These are phyloP conservation scores for Trichoderma polysporum DNA, from an alignment of 2,329 filamentous ascomycete genomes.

Conservation along the genomic window DNA sequence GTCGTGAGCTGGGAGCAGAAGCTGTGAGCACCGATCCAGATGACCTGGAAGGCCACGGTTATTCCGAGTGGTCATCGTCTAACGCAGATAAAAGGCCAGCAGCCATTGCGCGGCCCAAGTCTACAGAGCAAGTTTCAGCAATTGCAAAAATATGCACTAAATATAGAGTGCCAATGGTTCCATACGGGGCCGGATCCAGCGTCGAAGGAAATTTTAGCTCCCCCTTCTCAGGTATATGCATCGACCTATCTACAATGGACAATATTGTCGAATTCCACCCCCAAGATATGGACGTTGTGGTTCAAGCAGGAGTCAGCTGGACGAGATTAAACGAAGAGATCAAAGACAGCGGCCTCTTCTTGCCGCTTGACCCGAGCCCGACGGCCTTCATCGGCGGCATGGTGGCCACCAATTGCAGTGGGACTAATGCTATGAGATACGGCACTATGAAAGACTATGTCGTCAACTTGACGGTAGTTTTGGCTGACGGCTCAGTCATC, in stretches of 20 bases:
- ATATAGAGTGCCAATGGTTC: constrained; percentile 67
- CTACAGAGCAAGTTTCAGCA: constrained; percentile 62
- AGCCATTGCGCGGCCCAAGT: constrained; percentile 63
- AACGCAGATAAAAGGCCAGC: constrained; percentile 64
- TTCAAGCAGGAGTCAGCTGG: constrained; percentile 69
- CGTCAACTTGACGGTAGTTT: constrained; percentile 67
- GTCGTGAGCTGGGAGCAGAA: constrained; percentile 49
- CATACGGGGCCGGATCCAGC: constrained; percentile 72
- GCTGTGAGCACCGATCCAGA: constrained; percentile 63
- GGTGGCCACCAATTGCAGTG: constrained; percentile 67
- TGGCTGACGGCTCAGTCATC: constrained; percentile 65
- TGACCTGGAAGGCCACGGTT: constrained; percentile 63
- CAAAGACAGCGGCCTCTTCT: constrained; percentile 61
- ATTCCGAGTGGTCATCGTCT: constrained; percentile 69
- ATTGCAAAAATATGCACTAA: constrained; percentile 63
- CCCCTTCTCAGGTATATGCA: constrained; percentile 65
- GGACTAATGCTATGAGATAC: constrained; percentile 62
- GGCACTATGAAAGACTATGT: constrained; percentile 79
- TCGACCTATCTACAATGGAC: constrained; percentile 70
- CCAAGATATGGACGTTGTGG: constrained; percentile 69
- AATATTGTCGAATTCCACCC: constrained; percentile 62
- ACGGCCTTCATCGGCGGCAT: constrained; percentile 58
- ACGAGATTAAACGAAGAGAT: constrained; percentile 65
- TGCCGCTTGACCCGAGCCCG: constrained; percentile 69
- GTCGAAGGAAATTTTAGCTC: constrained; percentile 71